Evolutionary conservation across 2,329 filamentous ascomycete species (phyloP).

Genomic region (Trichoderma atrobrunneum): DNA sequence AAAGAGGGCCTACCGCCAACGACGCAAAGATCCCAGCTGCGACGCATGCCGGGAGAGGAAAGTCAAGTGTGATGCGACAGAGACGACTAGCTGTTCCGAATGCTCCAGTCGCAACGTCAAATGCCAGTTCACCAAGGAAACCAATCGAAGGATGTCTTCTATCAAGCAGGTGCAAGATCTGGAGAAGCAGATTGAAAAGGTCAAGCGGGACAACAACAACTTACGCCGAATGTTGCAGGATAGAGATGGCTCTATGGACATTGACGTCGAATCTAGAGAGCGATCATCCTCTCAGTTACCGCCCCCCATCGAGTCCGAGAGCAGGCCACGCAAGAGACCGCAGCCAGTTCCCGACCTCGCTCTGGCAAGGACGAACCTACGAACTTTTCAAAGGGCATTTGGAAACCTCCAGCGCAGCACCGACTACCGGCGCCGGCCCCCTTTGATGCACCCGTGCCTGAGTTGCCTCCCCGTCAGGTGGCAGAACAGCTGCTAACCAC

Average conservation of each 20-base stretch:
- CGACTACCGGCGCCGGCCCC: slow-evolving; percentile 49
- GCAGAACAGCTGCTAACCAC: slow-evolving; percentile 71
- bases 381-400: slow-evolving; percentile 71
- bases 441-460: slow-evolving; percentile 55
- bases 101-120: slow-evolving; percentile 95
- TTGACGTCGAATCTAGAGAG: slow-evolving; percentile 47
- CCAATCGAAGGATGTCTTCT: slow-evolving; percentile 96
- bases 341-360: slow-evolving; percentile 66
- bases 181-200: slow-evolving; percentile 80
- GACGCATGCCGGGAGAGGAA: slow-evolving; percentile 90
- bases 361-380: slow-evolving; percentile 68
- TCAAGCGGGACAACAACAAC: slow-evolving; percentile 76
- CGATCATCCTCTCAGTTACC: slow-evolving; percentile 58
- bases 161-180: slow-evolving; percentile 99
- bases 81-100: slow-evolving; percentile 93
- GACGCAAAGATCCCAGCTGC: slow-evolving; percentile 94
- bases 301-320: slow-evolving; percentile 59
- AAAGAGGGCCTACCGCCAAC: slow-evolving; percentile 90
- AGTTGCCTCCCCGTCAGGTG: slow-evolving; percentile 66
- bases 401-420: slow-evolving; percentile 71
- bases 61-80: slow-evolving; percentile 91
- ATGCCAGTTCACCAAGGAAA: slow-evolving; percentile 99
- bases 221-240: slow-evolving; percentile 63
- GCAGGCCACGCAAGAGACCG: slow-evolving; percentile 60
- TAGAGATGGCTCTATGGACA: slow-evolving; percentile 48